phyloP scores from a whole-genome alignment of 208 protist species.

The Baffinella frigidus region DNA sequence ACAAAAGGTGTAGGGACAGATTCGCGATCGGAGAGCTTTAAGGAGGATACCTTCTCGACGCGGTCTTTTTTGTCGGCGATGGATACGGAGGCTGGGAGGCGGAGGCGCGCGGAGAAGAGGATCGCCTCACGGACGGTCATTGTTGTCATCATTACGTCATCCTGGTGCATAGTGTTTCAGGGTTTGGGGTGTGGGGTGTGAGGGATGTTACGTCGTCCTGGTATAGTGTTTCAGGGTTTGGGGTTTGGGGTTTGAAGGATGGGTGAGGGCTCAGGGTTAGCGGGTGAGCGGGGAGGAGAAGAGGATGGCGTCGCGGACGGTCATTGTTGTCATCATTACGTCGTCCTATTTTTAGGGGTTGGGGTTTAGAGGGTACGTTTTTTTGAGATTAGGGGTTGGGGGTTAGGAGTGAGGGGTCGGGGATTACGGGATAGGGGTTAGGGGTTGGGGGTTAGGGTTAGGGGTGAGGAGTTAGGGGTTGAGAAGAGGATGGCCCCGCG shows the following conservation, averaged over 20 bases:
- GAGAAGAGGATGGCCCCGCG: not conserved
- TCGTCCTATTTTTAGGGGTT: no score
- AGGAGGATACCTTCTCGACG: constrained; percentile 38
- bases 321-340: constrained; percentile 54
- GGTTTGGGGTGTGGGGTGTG: not conserved
- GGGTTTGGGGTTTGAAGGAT: not conserved
- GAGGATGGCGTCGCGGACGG: constrained; percentile 14
- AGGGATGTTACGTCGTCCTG: not conserved
- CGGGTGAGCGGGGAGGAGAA: not conserved
- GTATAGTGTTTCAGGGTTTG: not conserved
- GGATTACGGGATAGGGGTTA: not conserved
- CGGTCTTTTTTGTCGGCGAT: not conserved
- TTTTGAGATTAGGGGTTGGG: not conserved
- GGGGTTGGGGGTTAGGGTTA: not conserved
- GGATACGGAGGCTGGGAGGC: not conserved
- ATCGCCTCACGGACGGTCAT: constrained; percentile 54
- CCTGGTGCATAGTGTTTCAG: not conserved
- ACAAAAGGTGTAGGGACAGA: no score
- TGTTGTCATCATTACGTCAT: constrained; percentile 57
- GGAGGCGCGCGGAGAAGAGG: constrained; percentile 28
- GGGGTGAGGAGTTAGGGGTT: not conserved
- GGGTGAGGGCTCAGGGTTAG: not conserved
- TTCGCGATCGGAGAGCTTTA: no score
- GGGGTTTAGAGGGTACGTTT: no score
- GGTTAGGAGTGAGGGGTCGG: not conserved